A percentile compares a stretch with the other conserved stretches of the same genome.
Evolutionary conservation across 2,329 filamentous ascomycete genomes (phyloP).

Genomic region (Chaetomium sp.): DNA sequence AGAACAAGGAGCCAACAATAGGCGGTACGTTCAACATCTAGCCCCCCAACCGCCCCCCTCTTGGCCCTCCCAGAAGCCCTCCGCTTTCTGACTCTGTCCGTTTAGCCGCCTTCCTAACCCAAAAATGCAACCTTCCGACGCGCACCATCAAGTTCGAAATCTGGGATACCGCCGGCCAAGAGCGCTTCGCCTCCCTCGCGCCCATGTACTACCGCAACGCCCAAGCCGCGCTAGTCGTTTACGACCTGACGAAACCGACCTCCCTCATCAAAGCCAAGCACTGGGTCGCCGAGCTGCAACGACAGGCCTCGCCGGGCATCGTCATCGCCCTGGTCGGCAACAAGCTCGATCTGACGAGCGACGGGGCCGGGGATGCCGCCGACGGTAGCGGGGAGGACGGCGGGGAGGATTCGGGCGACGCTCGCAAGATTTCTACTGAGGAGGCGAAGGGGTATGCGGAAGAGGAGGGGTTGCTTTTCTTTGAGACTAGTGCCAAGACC

Average conservation of each 20-base stretch:
- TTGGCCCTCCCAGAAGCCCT: background rate
- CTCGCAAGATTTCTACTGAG: slow-evolving; percentile 80
- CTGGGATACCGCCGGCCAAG: slow-evolving; percentile 97
- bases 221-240: slow-evolving; percentile 93
- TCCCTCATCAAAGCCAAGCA: slow-evolving; percentile 96
- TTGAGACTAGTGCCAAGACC: slow-evolving; percentile 96
- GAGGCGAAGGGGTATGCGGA: slow-evolving; percentile 92
- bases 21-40: slow-evolving; percentile 57
- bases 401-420: slow-evolving; percentile 60
- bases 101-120: slow-evolving; percentile 89
- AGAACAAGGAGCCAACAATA: slow-evolving; percentile 99
- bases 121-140: slow-evolving; percentile 94
- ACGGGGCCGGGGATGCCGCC: slow-evolving; percentile 40
- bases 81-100: background rate
- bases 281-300: slow-evolving; percentile 96
- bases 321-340: slow-evolving; percentile 97
- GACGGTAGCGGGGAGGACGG: slow-evolving; percentile 40
- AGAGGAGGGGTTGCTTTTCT: slow-evolving; percentile 89
- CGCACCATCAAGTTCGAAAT: slow-evolving; percentile 93
- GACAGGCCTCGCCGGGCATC: slow-evolving; percentile 91
- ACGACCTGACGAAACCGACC: slow-evolving; percentile 94
- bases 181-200: slow-evolving; percentile 91
- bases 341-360: slow-evolving; percentile 82
- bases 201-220: slow-evolving; percentile 99
- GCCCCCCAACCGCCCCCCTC: background rate